Base-by-base conservation (phyloP, 1,139 yeast genomes). In the Candida dubliniensis region DNA sequence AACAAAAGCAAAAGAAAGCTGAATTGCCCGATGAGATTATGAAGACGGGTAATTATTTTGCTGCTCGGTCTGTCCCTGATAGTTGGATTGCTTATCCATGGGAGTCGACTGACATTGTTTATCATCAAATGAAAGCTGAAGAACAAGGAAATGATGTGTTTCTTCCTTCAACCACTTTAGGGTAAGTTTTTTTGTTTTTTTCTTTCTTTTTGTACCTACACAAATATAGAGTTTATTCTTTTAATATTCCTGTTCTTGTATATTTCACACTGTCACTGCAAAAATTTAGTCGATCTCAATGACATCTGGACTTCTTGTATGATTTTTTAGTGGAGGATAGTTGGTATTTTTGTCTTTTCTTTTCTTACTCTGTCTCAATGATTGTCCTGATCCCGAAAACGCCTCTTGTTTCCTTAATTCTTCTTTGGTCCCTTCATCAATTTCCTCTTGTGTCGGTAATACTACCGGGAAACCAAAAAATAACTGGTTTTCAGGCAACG, bases 51-150 rank as follows among this genome's bases (percentile, higher is more conserved):
- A 82, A 87, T 64, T 91, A 91, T 67, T 79, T 89, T 59, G 96
- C 96, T 49, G 97, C 96, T 38, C 81, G 93, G 67, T 79, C 88
- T 39, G 93, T 89, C 34, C 95, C 91, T 35, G 98, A 93, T 64
- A 77, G 78, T 56, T 93, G 99, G 99, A 90, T 89, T 58, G 97
- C 97, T 37, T 93, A 93, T 66, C 98, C 98, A 42, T 93, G 99
- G 99, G 96, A 89, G 69, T 82, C 95, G 29, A 77, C 77, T 47
- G 96, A 91, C 69, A 93, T 91, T 63, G 96, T 87, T 42, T 78
- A 76, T 67, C 99, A 91, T 64, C 87, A 95, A 44, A 74, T 79
- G 63, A 77, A 74, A 64, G 96, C 97, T 32, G 73, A 82, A 50
- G 81, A 81, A 59, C 97, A 91, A 69, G 95, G 66, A 31, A 74